Conservation (phyloP, 176 grass and related monocot genomes). For the Cenchrus americanus region DNA sequence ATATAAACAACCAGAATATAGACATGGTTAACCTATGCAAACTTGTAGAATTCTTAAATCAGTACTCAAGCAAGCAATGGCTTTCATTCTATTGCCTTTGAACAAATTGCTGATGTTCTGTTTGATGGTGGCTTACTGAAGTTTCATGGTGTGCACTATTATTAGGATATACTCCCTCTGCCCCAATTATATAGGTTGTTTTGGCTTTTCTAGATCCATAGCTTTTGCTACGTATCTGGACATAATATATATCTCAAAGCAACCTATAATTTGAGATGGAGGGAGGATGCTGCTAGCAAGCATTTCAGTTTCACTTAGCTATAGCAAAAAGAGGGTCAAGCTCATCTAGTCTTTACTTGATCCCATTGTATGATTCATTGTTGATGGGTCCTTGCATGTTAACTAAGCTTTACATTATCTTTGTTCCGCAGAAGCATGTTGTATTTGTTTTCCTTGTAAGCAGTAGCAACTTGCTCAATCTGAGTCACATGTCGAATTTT, state of each 20-base stretch:
- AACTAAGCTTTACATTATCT: neutral
- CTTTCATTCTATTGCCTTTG: neutral
- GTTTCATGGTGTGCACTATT: neutral
- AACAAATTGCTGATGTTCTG: neutral
- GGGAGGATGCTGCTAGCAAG: neutral
- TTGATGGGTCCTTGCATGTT: neutral
- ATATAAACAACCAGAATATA: neutral
- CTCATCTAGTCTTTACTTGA: neutral
- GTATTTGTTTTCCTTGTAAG: neutral
- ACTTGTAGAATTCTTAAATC: neutral
- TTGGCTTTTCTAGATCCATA: no score
- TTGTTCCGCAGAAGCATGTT: neutral
- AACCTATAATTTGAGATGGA: no score
- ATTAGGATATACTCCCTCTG: neutral
- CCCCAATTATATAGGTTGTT: no score
- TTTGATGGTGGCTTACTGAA: constrained; percentile 1
- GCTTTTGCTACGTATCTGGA: no score
- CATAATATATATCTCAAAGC: no score
- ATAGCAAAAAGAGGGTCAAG: neutral
- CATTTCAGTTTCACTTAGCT: neutral
- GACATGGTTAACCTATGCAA: neutral
- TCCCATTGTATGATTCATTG: neutral
- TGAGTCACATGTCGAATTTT: constrained; percentile 24
- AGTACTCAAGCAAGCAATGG: neutral
- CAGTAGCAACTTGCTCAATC: constrained; percentile 1